Conservation (phyloP, 140 eudicot genomes). For the Oenanthe javanica region DNA sequence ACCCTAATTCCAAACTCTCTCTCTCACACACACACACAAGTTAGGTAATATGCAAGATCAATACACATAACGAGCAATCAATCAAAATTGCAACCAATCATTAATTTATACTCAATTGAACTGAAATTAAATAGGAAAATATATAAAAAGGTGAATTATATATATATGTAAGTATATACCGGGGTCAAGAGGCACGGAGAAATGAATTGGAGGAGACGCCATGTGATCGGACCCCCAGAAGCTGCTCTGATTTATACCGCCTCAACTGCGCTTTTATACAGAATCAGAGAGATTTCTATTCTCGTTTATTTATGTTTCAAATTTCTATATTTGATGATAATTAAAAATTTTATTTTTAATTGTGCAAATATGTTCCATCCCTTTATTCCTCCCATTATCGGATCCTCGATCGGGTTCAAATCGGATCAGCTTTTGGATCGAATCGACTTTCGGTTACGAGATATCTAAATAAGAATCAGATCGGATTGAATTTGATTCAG, state of each 20-base stretch:
- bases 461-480: too few relatives aligned
- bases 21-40: neutral
- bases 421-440: too few relatives aligned
- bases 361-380: too few relatives aligned
- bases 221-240: constrained; percentile 23
- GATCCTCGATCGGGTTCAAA: too few relatives aligned
- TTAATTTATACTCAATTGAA: neutral
- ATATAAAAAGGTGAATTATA: neutral
- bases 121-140: neutral
- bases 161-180: constrained; percentile 16
- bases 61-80: neutral
- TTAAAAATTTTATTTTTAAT: too few relatives aligned
- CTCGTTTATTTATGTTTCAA: too few relatives aligned
- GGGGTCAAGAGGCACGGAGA: constrained; percentile 48
- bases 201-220: constrained; percentile 34
- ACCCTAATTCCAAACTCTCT: neutral
- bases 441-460: too few relatives aligned
- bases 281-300: too few relatives aligned
- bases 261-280: neutral
- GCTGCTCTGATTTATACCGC: neutral
- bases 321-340: too few relatives aligned
- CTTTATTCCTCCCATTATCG: too few relatives aligned
- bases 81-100: neutral
- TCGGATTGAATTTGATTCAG: too few relatives aligned
- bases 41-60: neutral